A percentile compares a stretch with the other conserved stretches of the same genome.
These are phyloP conservation scores for Mycosphaerelloides madeirae DNA, from an alignment of 2,329 filamentous ascomycete genomes.

Conservation along the genomic window DNA sequence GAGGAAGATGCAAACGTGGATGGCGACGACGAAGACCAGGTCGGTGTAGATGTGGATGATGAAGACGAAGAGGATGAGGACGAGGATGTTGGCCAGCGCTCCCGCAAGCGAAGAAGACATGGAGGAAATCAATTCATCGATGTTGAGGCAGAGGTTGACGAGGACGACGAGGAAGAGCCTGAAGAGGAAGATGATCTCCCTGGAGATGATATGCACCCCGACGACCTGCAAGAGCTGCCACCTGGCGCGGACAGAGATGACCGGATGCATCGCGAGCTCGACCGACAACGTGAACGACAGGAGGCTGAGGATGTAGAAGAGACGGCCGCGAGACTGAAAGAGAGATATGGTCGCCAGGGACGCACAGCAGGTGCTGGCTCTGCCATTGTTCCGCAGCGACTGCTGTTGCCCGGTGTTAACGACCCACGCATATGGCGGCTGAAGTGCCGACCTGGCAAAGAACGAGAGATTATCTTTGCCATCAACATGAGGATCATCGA, in stretches of 20 bases:
- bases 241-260: slow-evolving; percentile 80
- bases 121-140: slow-evolving; percentile 86
- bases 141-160: slow-evolving; percentile 96
- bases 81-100: slow-evolving; percentile 57
- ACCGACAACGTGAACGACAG: slow-evolving; percentile 82
- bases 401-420: slow-evolving; percentile 86
- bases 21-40: slow-evolving; percentile 49
- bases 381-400: slow-evolving; percentile 73
- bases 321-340: slow-evolving; percentile 77
- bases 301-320: slow-evolving; percentile 89
- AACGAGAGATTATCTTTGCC: slow-evolving; percentile 80
- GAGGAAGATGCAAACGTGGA: slow-evolving; percentile 61
- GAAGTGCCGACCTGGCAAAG: slow-evolving; percentile 90
- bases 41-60: slow-evolving; percentile 46
- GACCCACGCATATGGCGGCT: slow-evolving; percentile 96
- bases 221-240: slow-evolving; percentile 73
- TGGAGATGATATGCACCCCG: slow-evolving; percentile 80
- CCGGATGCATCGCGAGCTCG: slow-evolving; percentile 86
- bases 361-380: slow-evolving; percentile 65
- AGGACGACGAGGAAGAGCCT: slow-evolving; percentile 78
- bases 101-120: slow-evolving; percentile 72
- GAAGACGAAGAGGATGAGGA: slow-evolving; percentile 31
- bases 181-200: slow-evolving; percentile 87
- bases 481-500: slow-evolving; percentile 89
- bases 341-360: slow-evolving; percentile 75